Percentiles rank a stretch among this genome's conserved stretches.
Evolutionary conservation across 192 early-diverging fungal genomes (phyloP).

Genomic region (Coemansia sp.): DNA sequence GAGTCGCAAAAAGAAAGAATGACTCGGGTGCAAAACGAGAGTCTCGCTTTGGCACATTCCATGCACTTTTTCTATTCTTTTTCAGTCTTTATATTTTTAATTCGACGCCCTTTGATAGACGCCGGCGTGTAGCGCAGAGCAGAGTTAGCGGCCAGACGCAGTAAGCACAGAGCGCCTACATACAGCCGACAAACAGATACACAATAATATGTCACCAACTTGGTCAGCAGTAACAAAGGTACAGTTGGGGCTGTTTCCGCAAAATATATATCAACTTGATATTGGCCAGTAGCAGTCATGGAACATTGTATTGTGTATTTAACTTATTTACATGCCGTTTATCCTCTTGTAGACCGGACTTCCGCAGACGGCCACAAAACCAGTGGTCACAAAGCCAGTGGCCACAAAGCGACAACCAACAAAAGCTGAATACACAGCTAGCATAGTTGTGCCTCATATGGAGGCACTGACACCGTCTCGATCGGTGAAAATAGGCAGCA

Average conservation of each 20-base stretch:
- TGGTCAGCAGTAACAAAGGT: slow-evolving; percentile 52
- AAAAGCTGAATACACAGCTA: slow-evolving; percentile 9
- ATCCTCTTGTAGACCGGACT: slow-evolving; percentile 10
- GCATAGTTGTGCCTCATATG: background rate
- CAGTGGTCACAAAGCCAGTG: background rate
- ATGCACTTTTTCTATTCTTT: background rate
- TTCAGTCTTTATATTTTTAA: background rate
- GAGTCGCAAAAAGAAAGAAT: background rate
- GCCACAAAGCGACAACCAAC: slow-evolving; percentile 3
- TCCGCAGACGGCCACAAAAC: background rate
- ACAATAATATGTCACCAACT: slow-evolving; percentile 15
- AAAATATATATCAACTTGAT: background rate
- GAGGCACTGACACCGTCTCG: background rate
- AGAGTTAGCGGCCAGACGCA: background rate
- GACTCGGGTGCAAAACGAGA: background rate
- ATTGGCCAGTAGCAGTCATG: background rate
- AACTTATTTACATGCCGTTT: background rate
- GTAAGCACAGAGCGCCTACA: background rate
- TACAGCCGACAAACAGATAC: background rate
- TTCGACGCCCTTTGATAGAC: background rate
- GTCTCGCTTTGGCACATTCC: too few relatives aligned
- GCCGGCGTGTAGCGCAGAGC: background rate
- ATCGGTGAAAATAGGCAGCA: slow-evolving; percentile 22
- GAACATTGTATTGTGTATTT: background rate
- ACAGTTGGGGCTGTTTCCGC: background rate